phyloP scores from a whole-genome alignment of 2,329 filamentous ascomycete species.

The Aspergillus puulaauensis region DNA sequence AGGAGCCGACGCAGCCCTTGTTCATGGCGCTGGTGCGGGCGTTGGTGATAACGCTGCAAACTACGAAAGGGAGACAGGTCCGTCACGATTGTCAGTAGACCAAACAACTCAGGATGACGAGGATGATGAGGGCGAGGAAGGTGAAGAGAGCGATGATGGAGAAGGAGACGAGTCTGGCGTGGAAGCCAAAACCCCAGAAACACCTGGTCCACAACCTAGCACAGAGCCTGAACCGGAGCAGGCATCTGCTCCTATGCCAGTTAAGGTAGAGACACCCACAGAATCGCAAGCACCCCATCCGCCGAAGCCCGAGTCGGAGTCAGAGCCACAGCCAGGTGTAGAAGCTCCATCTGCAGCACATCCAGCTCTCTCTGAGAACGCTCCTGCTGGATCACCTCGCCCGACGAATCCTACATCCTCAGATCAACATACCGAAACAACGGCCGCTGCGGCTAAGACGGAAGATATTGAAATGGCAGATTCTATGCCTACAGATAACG shows the following conservation, averaged over 20 bases:
- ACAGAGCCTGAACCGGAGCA: slow-evolving; percentile 17
- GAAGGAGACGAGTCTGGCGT: slow-evolving; percentile 51
- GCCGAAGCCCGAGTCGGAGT: neutral
- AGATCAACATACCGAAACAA: neutral
- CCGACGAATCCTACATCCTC: neutral
- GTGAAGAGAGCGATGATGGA: slow-evolving; percentile 50
- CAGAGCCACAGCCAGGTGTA: neutral
- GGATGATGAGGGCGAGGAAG: slow-evolving; percentile 48
- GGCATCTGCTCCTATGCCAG: slow-evolving; percentile 4
- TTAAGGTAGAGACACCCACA: slow-evolving; percentile 1
- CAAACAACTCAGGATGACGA: slow-evolving; percentile 47
- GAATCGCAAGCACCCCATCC: slow-evolving; percentile 1
- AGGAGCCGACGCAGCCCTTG: slow-evolving; percentile 36
- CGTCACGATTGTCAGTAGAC: slow-evolving; percentile 38
- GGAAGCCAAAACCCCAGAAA: slow-evolving; percentile 46
- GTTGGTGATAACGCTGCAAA: slow-evolving; percentile 28
- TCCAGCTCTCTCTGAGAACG: neutral
- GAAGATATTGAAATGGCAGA: slow-evolving; percentile 22
- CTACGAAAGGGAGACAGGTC: slow-evolving; percentile 48
- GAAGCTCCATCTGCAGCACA: neutral
- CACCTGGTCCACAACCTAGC: slow-evolving; percentile 30
- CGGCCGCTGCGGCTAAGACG: neutral
- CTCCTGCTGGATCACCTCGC: neutral
- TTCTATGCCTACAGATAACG: slow-evolving; percentile 2
- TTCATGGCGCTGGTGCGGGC: slow-evolving; percentile 41